phyloP scores from a whole-genome alignment of 2,329 filamentous ascomycete species.

The Didymella keratinophila region DNA sequence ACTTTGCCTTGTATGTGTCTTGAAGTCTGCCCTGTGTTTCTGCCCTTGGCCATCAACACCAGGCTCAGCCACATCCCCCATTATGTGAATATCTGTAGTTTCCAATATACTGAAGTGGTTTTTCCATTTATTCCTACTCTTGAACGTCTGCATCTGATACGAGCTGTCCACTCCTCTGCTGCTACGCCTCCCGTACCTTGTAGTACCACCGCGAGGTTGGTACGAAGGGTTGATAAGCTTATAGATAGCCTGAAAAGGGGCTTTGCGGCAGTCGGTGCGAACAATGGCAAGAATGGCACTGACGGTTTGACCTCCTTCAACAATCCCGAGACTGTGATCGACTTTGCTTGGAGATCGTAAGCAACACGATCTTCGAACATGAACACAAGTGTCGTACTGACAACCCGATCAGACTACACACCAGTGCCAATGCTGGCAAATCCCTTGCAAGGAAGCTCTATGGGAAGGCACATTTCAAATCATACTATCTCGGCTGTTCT shows the following conservation, averaged over 20 bases:
- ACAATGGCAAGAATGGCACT: constrained; percentile 55
- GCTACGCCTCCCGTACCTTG: no score
- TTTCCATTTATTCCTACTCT: no score
- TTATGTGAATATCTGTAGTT: no score
- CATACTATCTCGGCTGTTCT: constrained; percentile 48
- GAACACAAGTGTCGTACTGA: background rate
- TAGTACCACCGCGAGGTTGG: no score
- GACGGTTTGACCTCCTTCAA: constrained; percentile 55
- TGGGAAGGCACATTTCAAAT: constrained; percentile 47
- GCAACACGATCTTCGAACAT: background rate
- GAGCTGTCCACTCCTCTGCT: no score
- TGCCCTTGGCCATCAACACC: no score
- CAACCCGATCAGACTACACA: constrained; percentile 44
- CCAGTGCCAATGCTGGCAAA: constrained; percentile 51
- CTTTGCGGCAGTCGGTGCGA: constrained; percentile 52
- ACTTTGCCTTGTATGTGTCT: no score
- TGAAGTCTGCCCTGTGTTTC: no score
- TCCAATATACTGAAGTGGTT: no score
- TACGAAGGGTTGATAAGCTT: no score
- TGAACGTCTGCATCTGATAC: no score
- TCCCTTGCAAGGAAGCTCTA: constrained; percentile 51
- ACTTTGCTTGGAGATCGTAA: constrained; percentile 57
- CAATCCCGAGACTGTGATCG: constrained; percentile 56
- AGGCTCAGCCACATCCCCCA: no score
- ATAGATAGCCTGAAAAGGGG: constrained; percentile 21